Evolutionary conservation across 2,329 filamentous ascomycete genomes (phyloP).

Genomic region (Zymoseptoria crescenta): DNA sequence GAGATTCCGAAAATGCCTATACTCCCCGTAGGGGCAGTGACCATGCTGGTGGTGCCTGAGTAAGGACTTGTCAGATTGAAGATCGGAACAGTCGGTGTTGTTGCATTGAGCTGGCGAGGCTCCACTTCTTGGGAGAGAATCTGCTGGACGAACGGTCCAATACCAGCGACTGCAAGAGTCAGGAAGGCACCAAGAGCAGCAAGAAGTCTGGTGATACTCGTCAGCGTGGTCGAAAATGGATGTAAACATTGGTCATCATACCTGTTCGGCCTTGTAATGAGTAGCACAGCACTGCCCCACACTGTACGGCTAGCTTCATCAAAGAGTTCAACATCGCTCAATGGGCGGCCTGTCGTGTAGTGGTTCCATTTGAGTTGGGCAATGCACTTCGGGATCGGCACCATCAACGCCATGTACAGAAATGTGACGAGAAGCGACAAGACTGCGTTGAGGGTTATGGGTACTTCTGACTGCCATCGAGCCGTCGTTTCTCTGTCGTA

Average conservation of each 20-base stretch:
- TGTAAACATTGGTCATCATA: background rate
- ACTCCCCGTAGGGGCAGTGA: background rate
- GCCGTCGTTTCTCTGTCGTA: background rate
- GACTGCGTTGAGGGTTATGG: background rate
- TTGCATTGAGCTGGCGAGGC: background rate
- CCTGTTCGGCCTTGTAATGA: background rate
- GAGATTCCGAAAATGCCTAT: background rate
- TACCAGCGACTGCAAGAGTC: background rate
- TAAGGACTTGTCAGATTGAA: background rate
- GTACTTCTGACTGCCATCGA: background rate
- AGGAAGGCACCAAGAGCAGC: background rate
- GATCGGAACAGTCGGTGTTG: background rate
- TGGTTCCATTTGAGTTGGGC: slow-evolving; percentile 2
- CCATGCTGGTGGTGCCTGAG: background rate
- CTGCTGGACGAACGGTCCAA: slow-evolving; percentile 1
- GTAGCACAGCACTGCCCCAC: background rate
- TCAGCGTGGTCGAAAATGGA: background rate
- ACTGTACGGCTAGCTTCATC: background rate
- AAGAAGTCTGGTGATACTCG: background rate
- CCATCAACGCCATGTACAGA: background rate
- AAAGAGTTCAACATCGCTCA: background rate
- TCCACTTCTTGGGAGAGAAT: background rate
- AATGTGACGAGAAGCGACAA: background rate
- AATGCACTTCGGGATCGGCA: background rate
- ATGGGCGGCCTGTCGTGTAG: background rate